Conservation (phyloP, 2,329 filamentous ascomycete species). For the Lasiodiplodia sp. region DNA sequence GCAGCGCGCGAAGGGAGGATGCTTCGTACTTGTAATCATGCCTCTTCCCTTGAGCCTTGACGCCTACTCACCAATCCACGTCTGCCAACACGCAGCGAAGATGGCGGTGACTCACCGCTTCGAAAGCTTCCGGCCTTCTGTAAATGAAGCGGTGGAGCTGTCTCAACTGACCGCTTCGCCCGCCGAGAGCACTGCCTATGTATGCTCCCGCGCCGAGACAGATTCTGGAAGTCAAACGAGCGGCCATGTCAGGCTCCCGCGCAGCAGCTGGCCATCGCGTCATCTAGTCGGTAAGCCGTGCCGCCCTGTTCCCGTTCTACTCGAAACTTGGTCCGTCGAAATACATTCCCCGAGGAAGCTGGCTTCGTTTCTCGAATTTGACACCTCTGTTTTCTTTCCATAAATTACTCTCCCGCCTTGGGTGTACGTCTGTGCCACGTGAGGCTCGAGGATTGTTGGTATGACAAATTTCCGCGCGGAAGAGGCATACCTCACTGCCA, state of each 20-base stretch:
- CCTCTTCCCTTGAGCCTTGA: slow-evolving; percentile 23
- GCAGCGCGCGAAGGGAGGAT: slow-evolving; percentile 14
- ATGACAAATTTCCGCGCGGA: slow-evolving; percentile 4
- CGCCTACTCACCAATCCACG: slow-evolving; percentile 19
- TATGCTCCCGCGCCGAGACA: slow-evolving; percentile 20
- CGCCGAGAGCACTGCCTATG: slow-evolving; percentile 17
- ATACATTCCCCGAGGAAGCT: neutral
- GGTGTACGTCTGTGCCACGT: neutral
- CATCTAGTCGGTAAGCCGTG: neutral
- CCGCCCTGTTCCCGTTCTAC: neutral
- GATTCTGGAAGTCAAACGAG: slow-evolving; percentile 17
- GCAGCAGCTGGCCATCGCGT: too few relatives aligned
- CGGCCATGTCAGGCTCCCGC: neutral
- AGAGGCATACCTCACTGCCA: neutral
- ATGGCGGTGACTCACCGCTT: slow-evolving; percentile 18
- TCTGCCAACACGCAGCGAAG: slow-evolving; percentile 1
- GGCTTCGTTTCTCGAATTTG: neutral
- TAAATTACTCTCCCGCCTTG: neutral
- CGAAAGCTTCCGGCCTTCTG: neutral
- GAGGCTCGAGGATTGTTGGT: slow-evolving; percentile 9
- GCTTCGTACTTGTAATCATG: slow-evolving; percentile 30
- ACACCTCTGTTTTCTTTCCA: neutral
- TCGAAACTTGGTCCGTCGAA: neutral
- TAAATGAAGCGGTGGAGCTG: slow-evolving; percentile 17
- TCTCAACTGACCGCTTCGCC: slow-evolving; percentile 20